phyloP scores from a whole-genome alignment of 2,329 filamentous ascomycete species.

The Sporothrix inflata region DNA sequence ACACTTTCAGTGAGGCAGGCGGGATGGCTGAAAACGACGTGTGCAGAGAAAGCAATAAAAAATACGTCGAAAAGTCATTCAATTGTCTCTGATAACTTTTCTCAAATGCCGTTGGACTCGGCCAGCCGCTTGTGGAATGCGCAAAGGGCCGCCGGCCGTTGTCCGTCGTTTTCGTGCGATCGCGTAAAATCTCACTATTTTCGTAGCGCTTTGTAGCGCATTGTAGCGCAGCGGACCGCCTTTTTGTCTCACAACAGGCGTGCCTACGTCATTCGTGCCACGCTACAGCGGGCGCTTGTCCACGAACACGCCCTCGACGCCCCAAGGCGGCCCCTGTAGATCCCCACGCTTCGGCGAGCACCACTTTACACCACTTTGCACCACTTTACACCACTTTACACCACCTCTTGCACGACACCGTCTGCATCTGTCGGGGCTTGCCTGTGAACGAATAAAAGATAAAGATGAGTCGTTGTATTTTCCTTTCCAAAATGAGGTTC shows the following conservation, averaged over 20 bases:
- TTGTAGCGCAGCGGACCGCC: not conserved
- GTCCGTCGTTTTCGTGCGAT: not conserved
- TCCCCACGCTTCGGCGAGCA: not conserved
- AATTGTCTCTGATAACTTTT: not conserved
- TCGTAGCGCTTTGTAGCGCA: not conserved
- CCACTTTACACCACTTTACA: not conserved
- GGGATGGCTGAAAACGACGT: not conserved
- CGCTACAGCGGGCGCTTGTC: not conserved
- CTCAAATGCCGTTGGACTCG: not conserved
- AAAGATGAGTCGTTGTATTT: not conserved
- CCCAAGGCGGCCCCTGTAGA: not conserved
- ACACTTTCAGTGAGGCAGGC: not conserved
- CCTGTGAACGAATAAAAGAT: too few species aligned
- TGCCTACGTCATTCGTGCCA: conserved; percentile 19
- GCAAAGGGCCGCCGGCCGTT: not conserved
- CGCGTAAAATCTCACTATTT: not conserved
- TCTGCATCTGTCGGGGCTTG: conserved; percentile 9
- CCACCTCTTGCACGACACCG: not conserved
- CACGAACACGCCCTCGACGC: not conserved
- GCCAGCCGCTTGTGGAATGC: conserved; percentile 6
- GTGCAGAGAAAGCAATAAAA: not conserved
- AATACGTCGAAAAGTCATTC: not conserved
- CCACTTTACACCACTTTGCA: not conserved
- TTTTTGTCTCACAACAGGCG: conserved; percentile 17
- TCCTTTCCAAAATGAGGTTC: not conserved